Evolutionary conservation across 305 asterid species (phyloP).

Genomic region (Fraxinus latifolia): DNA sequence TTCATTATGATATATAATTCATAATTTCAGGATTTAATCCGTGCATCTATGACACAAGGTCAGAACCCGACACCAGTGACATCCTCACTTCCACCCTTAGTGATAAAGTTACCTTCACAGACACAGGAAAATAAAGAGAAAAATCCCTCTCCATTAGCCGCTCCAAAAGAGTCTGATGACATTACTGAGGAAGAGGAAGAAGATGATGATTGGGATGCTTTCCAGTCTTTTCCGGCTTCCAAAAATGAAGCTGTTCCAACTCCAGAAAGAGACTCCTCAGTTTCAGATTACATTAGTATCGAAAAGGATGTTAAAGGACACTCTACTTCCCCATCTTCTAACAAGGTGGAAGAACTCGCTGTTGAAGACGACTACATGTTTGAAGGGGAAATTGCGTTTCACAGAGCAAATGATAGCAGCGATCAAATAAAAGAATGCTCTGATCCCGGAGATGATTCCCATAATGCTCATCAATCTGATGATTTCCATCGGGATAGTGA

Average conservation of each 20-base stretch:
- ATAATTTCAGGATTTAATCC: constrained; percentile 73
- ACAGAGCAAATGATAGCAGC: constrained; percentile 14
- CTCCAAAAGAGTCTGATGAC: constrained; percentile 41
- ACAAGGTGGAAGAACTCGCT: constrained; percentile 27
- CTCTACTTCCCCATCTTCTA: constrained; percentile 31
- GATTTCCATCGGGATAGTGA: constrained; percentile 7
- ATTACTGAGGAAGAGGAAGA: constrained; percentile 49
- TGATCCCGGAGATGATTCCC: constrained; percentile 22
- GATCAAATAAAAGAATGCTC: constrained; percentile 29
- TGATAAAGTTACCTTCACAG: constrained; percentile 68
- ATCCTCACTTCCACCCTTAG: constrained; percentile 53
- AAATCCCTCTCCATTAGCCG: constrained; percentile 35
- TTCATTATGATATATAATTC: constrained; percentile 17
- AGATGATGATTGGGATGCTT: constrained; percentile 95
- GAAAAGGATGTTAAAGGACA: constrained; percentile 27
- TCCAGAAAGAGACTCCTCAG: constrained; percentile 34
- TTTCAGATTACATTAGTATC: constrained; percentile 23
- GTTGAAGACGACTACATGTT: constrained; percentile 30
- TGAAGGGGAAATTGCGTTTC: constrained; percentile 28
- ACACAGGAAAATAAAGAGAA: constrained; percentile 37
- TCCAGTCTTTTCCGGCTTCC: constrained; percentile 91
- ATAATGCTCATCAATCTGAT: constrained; percentile 24
- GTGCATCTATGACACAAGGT: constrained; percentile 77
- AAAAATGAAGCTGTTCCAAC: constrained; percentile 42
- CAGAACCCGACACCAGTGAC: constrained; percentile 46